phyloP scores from a whole-genome alignment of 805 yeast species.

The Wickerhamomyces chambardii region DNA sequence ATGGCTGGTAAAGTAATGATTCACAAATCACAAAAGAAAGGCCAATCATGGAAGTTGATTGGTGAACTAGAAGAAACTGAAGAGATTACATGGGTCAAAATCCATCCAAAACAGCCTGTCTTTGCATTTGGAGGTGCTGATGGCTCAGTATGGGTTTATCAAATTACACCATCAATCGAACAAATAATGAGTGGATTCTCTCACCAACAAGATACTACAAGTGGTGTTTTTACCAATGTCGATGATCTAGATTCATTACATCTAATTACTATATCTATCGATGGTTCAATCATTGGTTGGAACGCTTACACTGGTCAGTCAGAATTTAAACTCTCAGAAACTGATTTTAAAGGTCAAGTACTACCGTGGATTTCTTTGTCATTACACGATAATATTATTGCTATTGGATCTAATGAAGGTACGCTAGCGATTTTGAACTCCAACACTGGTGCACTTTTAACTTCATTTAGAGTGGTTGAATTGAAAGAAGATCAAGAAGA shows the following conservation, averaged over 20 bases:
- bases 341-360: conserved; percentile 60
- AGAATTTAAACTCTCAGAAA: conserved; percentile 55
- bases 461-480: conserved; percentile 56
- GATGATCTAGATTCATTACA: conserved; percentile 50
- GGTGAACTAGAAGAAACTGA: conserved; percentile 79
- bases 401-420: conserved; percentile 87
- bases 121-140: conserved; percentile 91
- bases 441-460: conserved; percentile 65
- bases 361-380: conserved; percentile 87
- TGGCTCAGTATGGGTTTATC: conserved; percentile 93
- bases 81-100: conserved; percentile 76
- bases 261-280: conserved; percentile 73
- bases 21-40: conserved; percentile 63
- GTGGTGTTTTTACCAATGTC: conserved; percentile 63
- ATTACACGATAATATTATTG: conserved; percentile 42
- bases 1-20: conserved; percentile 85
- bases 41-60: conserved; percentile 71
- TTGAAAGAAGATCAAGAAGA: conserved; percentile 46
- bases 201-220: conserved; percentile 75
- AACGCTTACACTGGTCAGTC: conserved; percentile 72
- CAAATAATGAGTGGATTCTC: conserved; percentile 73
- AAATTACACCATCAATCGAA: conserved; percentile 51
- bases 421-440: conserved; percentile 70
- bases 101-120: conserved; percentile 71
- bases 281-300: conserved; percentile 84